phyloP scores from a whole-genome alignment of 1,284 basidiomycete species.

The Melampsora abietis-canadensis region DNA sequence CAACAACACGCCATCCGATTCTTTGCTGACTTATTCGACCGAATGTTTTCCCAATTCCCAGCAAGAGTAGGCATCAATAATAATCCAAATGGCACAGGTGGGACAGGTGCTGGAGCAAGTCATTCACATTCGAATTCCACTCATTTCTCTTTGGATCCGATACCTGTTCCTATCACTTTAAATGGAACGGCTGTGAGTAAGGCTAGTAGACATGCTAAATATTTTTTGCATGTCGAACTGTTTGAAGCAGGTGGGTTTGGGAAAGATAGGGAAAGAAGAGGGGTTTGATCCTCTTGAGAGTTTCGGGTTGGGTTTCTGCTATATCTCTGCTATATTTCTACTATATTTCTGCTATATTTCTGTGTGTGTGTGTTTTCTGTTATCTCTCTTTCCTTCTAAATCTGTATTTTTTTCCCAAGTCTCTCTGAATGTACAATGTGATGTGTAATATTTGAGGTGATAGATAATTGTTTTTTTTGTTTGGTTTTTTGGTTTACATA shows the following conservation, averaged over 20 bases:
- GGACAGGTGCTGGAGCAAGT: background rate
- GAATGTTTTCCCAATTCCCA: slow-evolving; percentile 43
- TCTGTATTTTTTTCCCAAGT: background rate
- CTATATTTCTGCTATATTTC: too few relatives aligned
- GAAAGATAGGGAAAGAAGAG: background rate
- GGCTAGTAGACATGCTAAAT: slow-evolving; percentile 33
- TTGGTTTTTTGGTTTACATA: too few relatives aligned
- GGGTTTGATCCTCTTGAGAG: background rate
- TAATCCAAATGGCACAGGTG: background rate
- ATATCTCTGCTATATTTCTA: too few relatives aligned
- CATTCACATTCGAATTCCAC: slow-evolving; percentile 9
- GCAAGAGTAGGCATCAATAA: slow-evolving; percentile 8
- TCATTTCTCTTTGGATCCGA: background rate
- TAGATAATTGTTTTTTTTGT: too few relatives aligned
- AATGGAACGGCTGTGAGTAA: background rate
- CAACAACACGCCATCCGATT: slow-evolving; percentile 42
- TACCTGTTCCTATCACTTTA: background rate
- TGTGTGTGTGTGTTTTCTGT: background rate
- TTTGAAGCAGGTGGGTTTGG: slow-evolving; percentile 5
- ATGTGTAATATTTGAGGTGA: too few relatives aligned
- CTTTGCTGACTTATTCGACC: slow-evolving; percentile 42
- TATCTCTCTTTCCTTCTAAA: background rate
- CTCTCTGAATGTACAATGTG: too few relatives aligned
- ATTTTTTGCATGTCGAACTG: slow-evolving; percentile 41
- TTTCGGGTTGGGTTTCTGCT: background rate